phyloP scores from a whole-genome alignment of 192 early-diverging fungal species.

The Gaertneriomyces sp. region DNA sequence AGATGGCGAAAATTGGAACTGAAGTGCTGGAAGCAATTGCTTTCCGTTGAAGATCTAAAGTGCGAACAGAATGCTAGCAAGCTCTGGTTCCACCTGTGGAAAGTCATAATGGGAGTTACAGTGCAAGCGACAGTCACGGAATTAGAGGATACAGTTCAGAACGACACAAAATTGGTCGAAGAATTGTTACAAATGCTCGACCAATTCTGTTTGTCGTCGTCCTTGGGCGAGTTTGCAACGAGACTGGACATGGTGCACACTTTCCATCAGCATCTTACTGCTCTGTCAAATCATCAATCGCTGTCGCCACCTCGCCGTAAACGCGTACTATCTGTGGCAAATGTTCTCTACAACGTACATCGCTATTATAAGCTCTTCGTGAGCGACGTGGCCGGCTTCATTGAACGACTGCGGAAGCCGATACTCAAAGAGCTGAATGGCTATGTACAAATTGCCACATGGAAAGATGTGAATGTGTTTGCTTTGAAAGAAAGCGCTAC shows the following conservation, averaged over 20 bases:
- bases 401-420: slow-evolving; percentile 62
- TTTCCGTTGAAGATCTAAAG: slow-evolving; percentile 76
- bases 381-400: slow-evolving; percentile 48
- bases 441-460: slow-evolving; percentile 92
- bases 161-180: slow-evolving; percentile 5
- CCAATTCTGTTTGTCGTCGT: slow-evolving; percentile 73
- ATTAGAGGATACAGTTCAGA: slow-evolving; percentile 4
- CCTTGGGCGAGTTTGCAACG: slow-evolving; percentile 73
- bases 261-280: slow-evolving; percentile 52
- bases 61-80: slow-evolving; percentile 59
- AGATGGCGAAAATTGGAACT: slow-evolving; percentile 91
- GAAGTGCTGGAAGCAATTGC: slow-evolving; percentile 80
- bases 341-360: slow-evolving; percentile 68
- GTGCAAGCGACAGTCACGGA: slow-evolving; percentile 14
- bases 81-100: slow-evolving; percentile 89
- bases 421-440: slow-evolving; percentile 86
- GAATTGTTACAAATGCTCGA: slow-evolving; percentile 63
- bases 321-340: slow-evolving; percentile 20
- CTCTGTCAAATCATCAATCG: background rate
- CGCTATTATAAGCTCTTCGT: slow-evolving; percentile 80
- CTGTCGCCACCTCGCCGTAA: background rate
- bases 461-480: slow-evolving; percentile 95
- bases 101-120: slow-evolving; percentile 32
- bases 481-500: slow-evolving; percentile 86
- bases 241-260: slow-evolving; percentile 68